These are phyloP conservation scores for Schizochytrium sp. DNA, from an alignment of 108 stramenopile genomes.

Conservation along the genomic window DNA sequence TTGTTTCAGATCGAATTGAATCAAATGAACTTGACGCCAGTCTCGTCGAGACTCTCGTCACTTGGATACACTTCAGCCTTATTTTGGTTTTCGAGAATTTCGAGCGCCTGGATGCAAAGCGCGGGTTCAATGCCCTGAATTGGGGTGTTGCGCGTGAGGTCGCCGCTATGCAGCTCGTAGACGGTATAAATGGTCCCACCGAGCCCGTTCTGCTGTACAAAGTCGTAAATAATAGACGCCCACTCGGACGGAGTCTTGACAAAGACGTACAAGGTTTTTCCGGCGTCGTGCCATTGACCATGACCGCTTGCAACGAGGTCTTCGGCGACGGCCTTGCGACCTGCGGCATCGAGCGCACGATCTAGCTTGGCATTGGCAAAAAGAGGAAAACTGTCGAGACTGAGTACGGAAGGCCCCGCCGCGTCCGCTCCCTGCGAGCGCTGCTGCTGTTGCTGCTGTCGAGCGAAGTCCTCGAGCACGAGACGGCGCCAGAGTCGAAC, in stretches of 20 bases:
- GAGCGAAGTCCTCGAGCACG: neutral
- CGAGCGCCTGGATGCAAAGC: neutral
- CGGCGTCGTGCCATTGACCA: neutral
- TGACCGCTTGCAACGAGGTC: conserved; percentile 1
- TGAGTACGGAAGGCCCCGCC: neutral
- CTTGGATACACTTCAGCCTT: neutral
- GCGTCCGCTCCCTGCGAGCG: neutral
- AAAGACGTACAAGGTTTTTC: neutral
- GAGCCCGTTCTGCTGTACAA: neutral
- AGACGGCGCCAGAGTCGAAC: neutral
- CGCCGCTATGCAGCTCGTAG: conserved; percentile 8
- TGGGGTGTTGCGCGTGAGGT: neutral
- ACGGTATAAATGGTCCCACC: neutral
- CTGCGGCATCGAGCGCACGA: neutral
- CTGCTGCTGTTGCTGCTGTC: no score
- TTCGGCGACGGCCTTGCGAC: neutral
- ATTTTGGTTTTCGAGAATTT: neutral
- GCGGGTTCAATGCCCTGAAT: neutral
- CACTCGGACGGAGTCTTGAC: neutral
- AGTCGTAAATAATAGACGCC: neutral
- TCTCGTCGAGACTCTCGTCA: conserved; percentile 5
- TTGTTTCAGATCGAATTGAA: no score
- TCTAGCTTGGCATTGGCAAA: neutral
- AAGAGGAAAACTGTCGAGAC: neutral
- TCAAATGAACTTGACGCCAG: neutral